These are phyloP conservation scores for Hypholoma fasciculare DNA, from an alignment of 768 basidiomycete species.

Conservation along the genomic window DNA sequence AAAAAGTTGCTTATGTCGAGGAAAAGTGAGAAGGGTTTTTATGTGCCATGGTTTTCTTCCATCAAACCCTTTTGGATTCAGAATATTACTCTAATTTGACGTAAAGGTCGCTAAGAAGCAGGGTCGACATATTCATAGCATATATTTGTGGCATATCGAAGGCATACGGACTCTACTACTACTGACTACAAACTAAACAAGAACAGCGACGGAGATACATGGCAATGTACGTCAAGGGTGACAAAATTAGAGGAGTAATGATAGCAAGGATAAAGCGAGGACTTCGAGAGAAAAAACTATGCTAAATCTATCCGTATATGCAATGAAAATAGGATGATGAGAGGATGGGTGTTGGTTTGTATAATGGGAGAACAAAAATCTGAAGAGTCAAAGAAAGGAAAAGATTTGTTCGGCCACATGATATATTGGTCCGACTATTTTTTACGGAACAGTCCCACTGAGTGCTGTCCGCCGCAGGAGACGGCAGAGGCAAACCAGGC, in stretches of 20 bases:
- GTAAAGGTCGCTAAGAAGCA: neutral
- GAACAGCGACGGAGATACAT: constrained; percentile 2
- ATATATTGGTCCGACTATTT: constrained; percentile 34
- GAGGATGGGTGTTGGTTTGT: neutral
- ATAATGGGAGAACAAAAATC: neutral
- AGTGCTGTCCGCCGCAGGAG: constrained; percentile 80
- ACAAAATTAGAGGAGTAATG: constrained; percentile 3
- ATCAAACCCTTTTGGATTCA: neutral
- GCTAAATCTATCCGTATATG: constrained; percentile 24
- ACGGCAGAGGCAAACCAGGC: constrained; percentile 65
- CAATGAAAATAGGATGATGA: constrained; percentile 1
- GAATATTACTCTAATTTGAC: neutral
- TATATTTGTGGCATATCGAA: neutral
- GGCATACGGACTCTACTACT: neutral
- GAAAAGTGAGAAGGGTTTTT: no score
- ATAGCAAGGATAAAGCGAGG: constrained; percentile 9
- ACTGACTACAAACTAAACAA: constrained; percentile 2
- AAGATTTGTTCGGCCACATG: no score
- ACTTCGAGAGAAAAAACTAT: constrained; percentile 5
- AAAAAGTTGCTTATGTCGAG: neutral
- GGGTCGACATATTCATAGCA: neutral
- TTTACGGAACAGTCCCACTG: constrained; percentile 69
- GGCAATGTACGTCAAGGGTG: constrained; percentile 1
- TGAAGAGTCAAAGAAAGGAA: neutral
- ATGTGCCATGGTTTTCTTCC: neutral